Evolutionary conservation across 2,329 filamentous ascomycete species (phyloP).

Genomic region (Epicoccum sorghinum): DNA sequence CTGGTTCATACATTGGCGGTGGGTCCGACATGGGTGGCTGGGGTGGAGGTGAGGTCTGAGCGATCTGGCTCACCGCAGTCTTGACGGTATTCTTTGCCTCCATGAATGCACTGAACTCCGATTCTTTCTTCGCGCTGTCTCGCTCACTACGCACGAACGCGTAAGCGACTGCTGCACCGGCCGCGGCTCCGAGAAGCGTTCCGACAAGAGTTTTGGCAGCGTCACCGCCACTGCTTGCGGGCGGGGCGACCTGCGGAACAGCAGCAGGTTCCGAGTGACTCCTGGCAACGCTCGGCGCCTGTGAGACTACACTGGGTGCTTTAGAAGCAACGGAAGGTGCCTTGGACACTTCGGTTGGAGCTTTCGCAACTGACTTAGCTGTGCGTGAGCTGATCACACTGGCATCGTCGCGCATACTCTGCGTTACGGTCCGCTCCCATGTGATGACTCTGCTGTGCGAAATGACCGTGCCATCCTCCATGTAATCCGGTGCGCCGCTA

Average conservation of each 20-base stretch:
- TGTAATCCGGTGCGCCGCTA: conserved; percentile 50
- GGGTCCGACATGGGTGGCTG: conserved; percentile 35
- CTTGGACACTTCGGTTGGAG: conserved; percentile 31
- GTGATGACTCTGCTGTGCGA: conserved; percentile 54
- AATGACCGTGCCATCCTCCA: conserved; percentile 49
- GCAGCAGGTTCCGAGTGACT: conserved; percentile 42
- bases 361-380: conserved; percentile 28
- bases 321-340: conserved; percentile 30
- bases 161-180: conserved; percentile 78
- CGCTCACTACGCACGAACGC: conserved; percentile 69
- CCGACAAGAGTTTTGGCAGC: conserved; percentile 72
- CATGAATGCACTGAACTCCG: conserved; percentile 47
- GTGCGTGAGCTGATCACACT: conserved; percentile 41
- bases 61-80: conserved; percentile 33
- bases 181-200: conserved; percentile 78
- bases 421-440: conserved; percentile 42
- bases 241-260: conserved; percentile 31
- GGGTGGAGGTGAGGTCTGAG: conserved; percentile 39
- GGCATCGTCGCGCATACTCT: conserved; percentile 40
- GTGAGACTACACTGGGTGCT: conserved; percentile 21
- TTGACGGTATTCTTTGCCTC: conserved; percentile 41
- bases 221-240: conserved; percentile 50
- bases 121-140: conserved; percentile 53
- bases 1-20: conserved; percentile 39
- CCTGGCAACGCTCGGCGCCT: conserved; percentile 34